Evolutionary conservation across 768 basidiomycete genomes (phyloP).

Genomic region (Boletus insuetus): DNA sequence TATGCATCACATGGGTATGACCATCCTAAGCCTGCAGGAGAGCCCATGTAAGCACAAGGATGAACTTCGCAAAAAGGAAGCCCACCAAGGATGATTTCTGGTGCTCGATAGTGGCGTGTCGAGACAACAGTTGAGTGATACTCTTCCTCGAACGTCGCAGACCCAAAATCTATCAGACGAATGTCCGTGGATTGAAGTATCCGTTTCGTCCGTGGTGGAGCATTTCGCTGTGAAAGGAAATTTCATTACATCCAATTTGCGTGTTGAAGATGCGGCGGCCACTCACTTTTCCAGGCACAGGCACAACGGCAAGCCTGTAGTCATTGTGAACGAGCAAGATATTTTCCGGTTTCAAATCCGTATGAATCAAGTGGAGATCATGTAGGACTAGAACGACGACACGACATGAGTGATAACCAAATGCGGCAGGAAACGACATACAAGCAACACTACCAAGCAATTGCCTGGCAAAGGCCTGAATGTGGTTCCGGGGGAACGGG

Average conservation of each 20-base stretch:
- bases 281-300: slow-evolving; percentile 64
- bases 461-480: slow-evolving; percentile 92
- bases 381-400: slow-evolving; percentile 68
- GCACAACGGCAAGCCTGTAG: slow-evolving; percentile 57
- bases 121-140: slow-evolving; percentile 98
- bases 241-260: slow-evolving; percentile 7
- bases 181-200: slow-evolving; percentile 88
- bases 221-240: slow-evolving; percentile 50
- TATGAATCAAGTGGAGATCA: slow-evolving; percentile 88
- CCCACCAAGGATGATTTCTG: slow-evolving; percentile 96
- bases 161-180: slow-evolving; percentile 96
- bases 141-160: slow-evolving; percentile 95
- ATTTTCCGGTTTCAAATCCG: slow-evolving; percentile 98
- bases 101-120: slow-evolving; percentile 97
- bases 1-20: slow-evolving; percentile 98
- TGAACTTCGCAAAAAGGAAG: slow-evolving; percentile 16
- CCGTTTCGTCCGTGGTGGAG: slow-evolving; percentile 65
- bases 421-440: slow-evolving; percentile 42
- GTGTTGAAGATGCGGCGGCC: not conserved
- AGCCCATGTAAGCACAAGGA: slow-evolving; percentile 14
- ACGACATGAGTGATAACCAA: not conserved
- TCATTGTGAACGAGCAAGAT: slow-evolving; percentile 90
- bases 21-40: slow-evolving; percentile 85
- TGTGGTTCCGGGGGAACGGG: slow-evolving; percentile 94
- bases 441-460: slow-evolving; percentile 91